Evolutionary conservation across 176 grass and related monocot species (phyloP).

Genomic region (bread wheat (Triticum aestivum)): DNA sequence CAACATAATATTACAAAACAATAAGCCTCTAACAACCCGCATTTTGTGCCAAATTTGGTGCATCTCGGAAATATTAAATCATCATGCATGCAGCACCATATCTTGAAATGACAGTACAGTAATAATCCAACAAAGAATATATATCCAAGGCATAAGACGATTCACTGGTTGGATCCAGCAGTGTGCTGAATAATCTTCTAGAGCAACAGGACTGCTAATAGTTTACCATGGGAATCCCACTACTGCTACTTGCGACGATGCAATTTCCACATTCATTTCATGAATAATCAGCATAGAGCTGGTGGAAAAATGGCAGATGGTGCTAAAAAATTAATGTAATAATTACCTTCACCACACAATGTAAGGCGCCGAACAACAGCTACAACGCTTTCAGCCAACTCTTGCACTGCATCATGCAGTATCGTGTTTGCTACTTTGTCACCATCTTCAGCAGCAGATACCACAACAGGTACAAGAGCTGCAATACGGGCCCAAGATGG

Average conservation of each 20-base stretch:
- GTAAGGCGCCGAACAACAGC: slow-evolving; percentile 81
- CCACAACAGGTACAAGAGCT: slow-evolving; percentile 88
- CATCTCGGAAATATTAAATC: neutral
- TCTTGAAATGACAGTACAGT: neutral
- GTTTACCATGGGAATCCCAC: neutral
- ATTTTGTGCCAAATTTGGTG: neutral
- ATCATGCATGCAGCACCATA: neutral
- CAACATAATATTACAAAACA: slow-evolving; percentile 3
- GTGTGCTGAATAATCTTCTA: neutral
- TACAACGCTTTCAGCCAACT: slow-evolving; percentile 88
- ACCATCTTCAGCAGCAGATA: slow-evolving; percentile 88
- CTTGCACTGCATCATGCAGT: slow-evolving; percentile 73
- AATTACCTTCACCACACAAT: slow-evolving; percentile 87
- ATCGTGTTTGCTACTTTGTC: slow-evolving; percentile 99
- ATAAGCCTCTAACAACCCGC: neutral
- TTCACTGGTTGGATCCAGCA: neutral
- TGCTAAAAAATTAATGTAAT: neutral
- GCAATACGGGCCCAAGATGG: slow-evolving; percentile 97
- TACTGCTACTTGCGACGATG: neutral
- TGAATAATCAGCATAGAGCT: neutral
- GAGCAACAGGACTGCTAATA: neutral
- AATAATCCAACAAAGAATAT: neutral
- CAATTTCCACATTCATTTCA: neutral
- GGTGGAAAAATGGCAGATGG: neutral
- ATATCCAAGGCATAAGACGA: neutral